These are phyloP conservation scores for Wakefieldia striispora DNA, from an alignment of 768 basidiomycete genomes.

Conservation along the genomic window DNA sequence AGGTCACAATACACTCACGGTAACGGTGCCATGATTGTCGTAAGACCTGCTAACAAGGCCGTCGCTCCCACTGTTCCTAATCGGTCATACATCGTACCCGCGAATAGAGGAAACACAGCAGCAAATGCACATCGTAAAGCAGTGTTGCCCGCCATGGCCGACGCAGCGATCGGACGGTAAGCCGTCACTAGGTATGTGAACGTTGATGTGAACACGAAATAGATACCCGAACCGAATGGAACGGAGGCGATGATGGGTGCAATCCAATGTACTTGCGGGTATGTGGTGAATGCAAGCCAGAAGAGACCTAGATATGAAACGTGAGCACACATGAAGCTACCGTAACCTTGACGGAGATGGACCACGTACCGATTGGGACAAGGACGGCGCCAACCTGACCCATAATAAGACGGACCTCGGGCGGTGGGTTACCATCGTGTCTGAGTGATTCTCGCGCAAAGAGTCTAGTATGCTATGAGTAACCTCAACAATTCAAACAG, in stretches of 20 bases:
- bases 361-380: constrained; percentile 51
- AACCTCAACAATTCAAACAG: not conserved
- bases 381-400: constrained; percentile 67
- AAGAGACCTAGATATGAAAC: constrained; percentile 37
- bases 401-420: constrained; percentile 64
- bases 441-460: constrained; percentile 36
- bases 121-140: constrained; percentile 49
- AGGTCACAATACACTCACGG: constrained; percentile 44
- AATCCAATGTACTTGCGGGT: constrained; percentile 45
- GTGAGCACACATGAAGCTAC: not conserved
- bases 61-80: constrained; percentile 72
- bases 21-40: constrained; percentile 58
- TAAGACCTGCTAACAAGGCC: constrained; percentile 65
- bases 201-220: constrained; percentile 65
- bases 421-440: constrained; percentile 50
- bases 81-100: constrained; percentile 46
- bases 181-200: constrained; percentile 59
- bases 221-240: constrained; percentile 53
- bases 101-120: constrained; percentile 52
- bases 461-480: constrained; percentile 28
- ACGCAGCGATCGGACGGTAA: constrained; percentile 51
- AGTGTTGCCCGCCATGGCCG: constrained; percentile 67
- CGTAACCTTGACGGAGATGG: not conserved
- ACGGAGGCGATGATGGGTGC: constrained; percentile 43
- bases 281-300: constrained; percentile 56